Evolutionary conservation across 768 basidiomycete genomes (phyloP), one percentile per base, ranked within the genome.

Genomic region (Crepidotus variabilis): DNA sequence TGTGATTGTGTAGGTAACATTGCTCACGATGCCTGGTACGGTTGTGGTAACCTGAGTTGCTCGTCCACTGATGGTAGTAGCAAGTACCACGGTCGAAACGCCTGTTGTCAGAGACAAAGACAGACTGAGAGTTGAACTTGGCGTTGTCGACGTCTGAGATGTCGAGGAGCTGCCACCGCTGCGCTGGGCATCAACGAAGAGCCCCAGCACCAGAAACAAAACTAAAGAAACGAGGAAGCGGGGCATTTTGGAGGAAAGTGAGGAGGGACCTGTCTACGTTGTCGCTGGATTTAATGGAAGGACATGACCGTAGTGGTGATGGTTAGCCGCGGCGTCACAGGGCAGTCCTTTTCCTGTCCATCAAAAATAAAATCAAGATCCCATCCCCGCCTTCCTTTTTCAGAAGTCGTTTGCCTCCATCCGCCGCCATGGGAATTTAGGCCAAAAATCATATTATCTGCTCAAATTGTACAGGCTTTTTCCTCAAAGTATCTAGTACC

Each of bases 1-100:
- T 0, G 85, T 75, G 55, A 81, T 61, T 6, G 84, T 84, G 54
- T 77, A 69, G 51, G 85, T 88, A 58, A 83, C 82, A 71, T 87
- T 86, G 67, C 81, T 77, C 54, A 79, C 62, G 46, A 57, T 68
- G 45, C 80, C 81, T n/a, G 87, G 81, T 50, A 89, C 61, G 32
- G 81, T 75, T 24, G 83, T 81, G 52, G 82, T 75, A 53, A 86
- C 56, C 32, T 80, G 69, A 35, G 81, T 72, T 57, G 74, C 71
- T 61, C 78, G 79, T 55, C 70, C 76, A 18, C 79, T 83, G 46
- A 72, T 72, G 54, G 80, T 71, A 33, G 84, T 73, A 32, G 84
- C 78, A 51, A 82, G 57, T 4, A 80, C 80, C 63, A 78, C 71
- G 39, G 81, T 80, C 57, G 74, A 74, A 14, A 64, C 63, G 49